phyloP scores from a whole-genome alignment of 2,329 filamentous ascomycete species.

The Colletotrichum sansevieriae region DNA sequence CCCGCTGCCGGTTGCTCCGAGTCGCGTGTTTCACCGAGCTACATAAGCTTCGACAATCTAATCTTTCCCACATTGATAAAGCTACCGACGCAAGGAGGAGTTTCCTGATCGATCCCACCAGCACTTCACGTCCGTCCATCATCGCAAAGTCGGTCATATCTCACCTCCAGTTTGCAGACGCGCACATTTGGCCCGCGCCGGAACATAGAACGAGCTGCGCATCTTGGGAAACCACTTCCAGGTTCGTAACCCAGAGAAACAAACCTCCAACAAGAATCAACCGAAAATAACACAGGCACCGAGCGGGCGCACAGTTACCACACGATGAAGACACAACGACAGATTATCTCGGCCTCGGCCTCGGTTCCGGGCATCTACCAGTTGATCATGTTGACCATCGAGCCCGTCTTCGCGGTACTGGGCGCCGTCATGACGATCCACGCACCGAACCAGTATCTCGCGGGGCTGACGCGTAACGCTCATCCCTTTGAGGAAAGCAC shows the following conservation, averaged over 20 bases:
- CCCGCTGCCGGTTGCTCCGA: slow-evolving; percentile 30
- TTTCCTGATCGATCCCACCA: not conserved
- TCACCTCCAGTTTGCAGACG: not conserved
- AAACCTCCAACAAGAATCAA: not conserved
- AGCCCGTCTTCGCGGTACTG: slow-evolving; percentile 51
- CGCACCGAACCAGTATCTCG: slow-evolving; percentile 47
- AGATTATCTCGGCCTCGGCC: slow-evolving; percentile 40
- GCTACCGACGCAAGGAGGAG: slow-evolving; percentile 6
- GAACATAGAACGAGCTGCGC: not conserved
- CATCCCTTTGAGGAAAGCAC: slow-evolving; percentile 42
- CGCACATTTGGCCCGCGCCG: not conserved
- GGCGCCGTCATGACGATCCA: slow-evolving; percentile 49
- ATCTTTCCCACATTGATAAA: slow-evolving; percentile 4
- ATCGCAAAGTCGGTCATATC: slow-evolving; percentile 28
- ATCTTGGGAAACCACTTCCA: not conserved
- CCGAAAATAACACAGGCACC: not conserved
- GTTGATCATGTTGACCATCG: slow-evolving; percentile 50
- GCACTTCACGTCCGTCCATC: slow-evolving; percentile 18
- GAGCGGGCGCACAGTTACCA: not conserved
- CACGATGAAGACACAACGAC: slow-evolving; percentile 8
- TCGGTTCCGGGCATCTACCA: slow-evolving; percentile 50
- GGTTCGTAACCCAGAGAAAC: not conserved
- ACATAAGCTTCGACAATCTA: slow-evolving; percentile 19
- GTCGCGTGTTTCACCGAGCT: slow-evolving; percentile 23
- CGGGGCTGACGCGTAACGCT: slow-evolving; percentile 48